Percentiles rank a stretch among this genome's conserved stretches.
phyloP scores from a whole-genome alignment of 345 rosid genomes.

The Hevea brasiliensis region DNA sequence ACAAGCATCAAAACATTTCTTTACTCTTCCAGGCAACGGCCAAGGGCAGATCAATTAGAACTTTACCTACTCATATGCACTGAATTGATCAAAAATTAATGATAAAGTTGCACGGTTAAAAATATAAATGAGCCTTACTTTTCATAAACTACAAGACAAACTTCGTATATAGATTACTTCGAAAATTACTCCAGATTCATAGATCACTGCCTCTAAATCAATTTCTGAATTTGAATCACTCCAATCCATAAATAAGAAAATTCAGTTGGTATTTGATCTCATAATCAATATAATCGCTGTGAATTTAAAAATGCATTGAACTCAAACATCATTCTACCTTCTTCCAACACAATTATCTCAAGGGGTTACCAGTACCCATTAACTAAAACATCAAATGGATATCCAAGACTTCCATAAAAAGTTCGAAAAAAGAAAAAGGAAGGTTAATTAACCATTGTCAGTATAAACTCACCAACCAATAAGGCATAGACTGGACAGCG shows the following conservation, averaged over 20 bases:
- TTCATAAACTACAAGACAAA: neutral
- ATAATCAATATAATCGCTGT: neutral
- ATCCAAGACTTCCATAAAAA: neutral
- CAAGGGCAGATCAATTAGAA: conserved; percentile 4
- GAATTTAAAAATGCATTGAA: neutral
- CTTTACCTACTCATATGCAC: conserved; percentile 4
- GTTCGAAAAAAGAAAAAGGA: neutral
- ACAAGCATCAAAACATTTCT: conserved; percentile 16
- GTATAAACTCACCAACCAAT: conserved; percentile 58
- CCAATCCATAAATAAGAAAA: neutral
- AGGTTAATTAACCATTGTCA: neutral
- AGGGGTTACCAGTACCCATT: neutral
- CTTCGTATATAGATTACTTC: neutral
- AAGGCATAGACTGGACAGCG: conserved; percentile 50
- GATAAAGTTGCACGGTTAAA: too few relatives aligned
- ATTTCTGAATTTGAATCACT: neutral
- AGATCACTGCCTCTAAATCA: neutral
- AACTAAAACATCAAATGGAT: neutral
- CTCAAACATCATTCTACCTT: neutral
- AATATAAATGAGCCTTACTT: neutral
- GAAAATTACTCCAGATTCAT: neutral
- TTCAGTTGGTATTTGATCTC: neutral
- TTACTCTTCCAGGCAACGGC: conserved; percentile 1
- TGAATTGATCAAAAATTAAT: neutral
- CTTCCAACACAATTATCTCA: neutral